Percentiles rank a stretch among this genome's conserved stretches.
Evolutionary conservation across 441 rosid species (phyloP).

Genomic region (Gossypium davidsonii): DNA sequence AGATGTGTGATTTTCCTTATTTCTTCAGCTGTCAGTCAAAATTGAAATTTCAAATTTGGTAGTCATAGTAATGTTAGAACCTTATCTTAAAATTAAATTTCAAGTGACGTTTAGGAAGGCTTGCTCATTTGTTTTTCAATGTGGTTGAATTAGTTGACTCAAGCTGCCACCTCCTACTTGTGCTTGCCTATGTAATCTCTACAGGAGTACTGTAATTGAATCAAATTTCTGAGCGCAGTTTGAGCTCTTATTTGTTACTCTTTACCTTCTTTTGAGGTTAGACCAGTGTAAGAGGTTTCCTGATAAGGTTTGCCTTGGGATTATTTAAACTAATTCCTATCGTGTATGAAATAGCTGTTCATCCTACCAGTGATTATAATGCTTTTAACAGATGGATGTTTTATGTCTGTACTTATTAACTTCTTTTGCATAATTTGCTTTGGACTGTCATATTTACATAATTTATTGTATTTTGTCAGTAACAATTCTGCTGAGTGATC

Average conservation of each 20-base stretch:
- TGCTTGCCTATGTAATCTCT: not conserved
- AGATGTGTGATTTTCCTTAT: not conserved
- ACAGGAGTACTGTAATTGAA: not conserved
- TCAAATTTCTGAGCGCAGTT: not conserved
- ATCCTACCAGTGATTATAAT: not conserved
- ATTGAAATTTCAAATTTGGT: not conserved
- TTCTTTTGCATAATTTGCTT: not conserved
- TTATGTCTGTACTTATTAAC: not conserved
- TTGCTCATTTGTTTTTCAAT: not conserved
- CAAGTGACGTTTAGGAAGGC: not conserved
- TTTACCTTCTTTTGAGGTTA: not conserved
- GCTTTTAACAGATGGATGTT: not conserved
- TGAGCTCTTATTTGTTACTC: not conserved
- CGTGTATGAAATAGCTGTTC: not conserved
- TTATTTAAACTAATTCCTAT: not conserved
- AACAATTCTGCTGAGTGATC: not conserved
- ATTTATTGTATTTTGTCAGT: not conserved
- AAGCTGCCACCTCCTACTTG: not conserved
- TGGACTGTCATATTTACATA: not conserved
- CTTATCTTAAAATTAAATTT: not conserved
- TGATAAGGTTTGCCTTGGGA: not conserved
- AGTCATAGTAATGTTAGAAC: not conserved
- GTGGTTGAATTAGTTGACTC: not conserved
- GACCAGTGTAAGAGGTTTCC: not conserved
- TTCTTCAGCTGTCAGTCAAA: not conserved